Percentiles rank a stretch among this genome's conserved stretches.
phyloP scores from a whole-genome alignment of 208 protist genomes.

The Leishmania mexicana region DNA sequence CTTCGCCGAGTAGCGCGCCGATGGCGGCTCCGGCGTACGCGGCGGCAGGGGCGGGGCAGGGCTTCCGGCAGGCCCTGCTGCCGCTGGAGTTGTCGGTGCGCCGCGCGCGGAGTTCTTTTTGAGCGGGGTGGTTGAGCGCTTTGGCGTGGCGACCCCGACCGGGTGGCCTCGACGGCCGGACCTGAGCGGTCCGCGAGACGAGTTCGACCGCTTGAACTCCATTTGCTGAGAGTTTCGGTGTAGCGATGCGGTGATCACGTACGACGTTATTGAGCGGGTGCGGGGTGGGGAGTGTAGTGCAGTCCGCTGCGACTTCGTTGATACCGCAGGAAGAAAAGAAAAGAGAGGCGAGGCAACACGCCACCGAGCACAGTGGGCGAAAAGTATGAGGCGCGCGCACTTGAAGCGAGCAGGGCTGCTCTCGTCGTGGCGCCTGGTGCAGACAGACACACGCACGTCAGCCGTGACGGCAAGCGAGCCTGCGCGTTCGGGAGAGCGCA shows the following conservation, averaged over 20 bases:
- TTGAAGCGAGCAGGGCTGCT: too few relatives aligned
- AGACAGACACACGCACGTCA: not conserved
- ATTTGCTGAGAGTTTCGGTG: constrained; percentile 22
- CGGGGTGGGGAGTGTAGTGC: too few relatives aligned
- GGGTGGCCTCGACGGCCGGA: constrained; percentile 1
- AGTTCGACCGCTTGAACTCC: constrained; percentile 79
- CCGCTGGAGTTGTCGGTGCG: not conserved
- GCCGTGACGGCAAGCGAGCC: not conserved
- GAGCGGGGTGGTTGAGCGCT: not conserved
- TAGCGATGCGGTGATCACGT: too few relatives aligned
- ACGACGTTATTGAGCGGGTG: too few relatives aligned
- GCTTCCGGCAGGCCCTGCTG: not conserved
- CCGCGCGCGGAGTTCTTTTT: not conserved
- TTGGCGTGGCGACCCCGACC: not conserved
- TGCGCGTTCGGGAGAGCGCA: not conserved
- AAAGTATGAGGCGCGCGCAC: too few relatives aligned
- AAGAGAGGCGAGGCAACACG: not conserved
- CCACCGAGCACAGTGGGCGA: not conserved
- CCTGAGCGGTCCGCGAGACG: constrained; percentile 44
- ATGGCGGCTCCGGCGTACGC: not conserved
- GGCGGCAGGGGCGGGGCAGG: not conserved
- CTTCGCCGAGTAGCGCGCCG: not conserved
- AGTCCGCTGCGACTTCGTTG: too few relatives aligned
- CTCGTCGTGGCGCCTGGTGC: not conserved
- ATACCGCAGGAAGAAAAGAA: not conserved